A percentile compares a stretch with the other conserved stretches of the same genome.
Evolutionary conservation across 345 rosid genomes (phyloP).

Genomic region (Jatropha curcas): DNA sequence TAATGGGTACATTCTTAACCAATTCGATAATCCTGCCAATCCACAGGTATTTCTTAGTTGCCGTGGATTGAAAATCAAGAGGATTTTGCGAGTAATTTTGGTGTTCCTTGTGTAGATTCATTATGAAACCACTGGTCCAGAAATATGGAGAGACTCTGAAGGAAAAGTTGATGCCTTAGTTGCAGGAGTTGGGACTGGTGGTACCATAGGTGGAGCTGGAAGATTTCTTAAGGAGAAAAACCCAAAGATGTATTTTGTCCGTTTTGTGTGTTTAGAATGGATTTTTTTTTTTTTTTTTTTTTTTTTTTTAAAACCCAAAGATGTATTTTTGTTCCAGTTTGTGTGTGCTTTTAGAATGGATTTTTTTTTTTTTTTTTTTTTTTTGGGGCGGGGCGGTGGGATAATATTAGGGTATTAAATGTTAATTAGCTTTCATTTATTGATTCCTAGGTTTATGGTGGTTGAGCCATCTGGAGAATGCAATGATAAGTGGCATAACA

Average conservation of each 20-base stretch:
- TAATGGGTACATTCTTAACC: conserved; percentile 54
- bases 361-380: too few species aligned
- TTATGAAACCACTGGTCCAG: conserved; percentile 70
- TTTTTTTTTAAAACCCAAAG: too few species aligned
- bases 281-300: too few species aligned
- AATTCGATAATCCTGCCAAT: conserved; percentile 65
- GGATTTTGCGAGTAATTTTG: background rate
- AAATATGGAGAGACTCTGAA: conserved; percentile 70
- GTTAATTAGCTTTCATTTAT: background rate
- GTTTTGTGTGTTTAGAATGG: too few species aligned
- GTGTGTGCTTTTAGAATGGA: too few species aligned
- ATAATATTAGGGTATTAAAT: background rate
- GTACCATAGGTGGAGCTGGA: conserved; percentile 73
- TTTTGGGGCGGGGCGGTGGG: background rate
- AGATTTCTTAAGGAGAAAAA: conserved; percentile 66
- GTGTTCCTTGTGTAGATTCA: conserved; percentile 49
- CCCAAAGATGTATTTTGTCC: conserved; percentile 47
- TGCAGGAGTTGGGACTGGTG: conserved; percentile 90
- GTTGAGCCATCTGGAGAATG: conserved; percentile 84
- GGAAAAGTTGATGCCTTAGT: conserved; percentile 67
- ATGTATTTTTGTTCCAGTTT: too few species aligned
- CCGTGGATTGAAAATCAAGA: background rate
- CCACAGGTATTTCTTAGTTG: conserved; percentile 54
- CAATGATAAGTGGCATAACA: conserved; percentile 81
- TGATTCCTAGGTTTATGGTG: conserved; percentile 66